Conservation (phyloP, 2,329 filamentous ascomycete species). For the Claviceps sp. region DNA sequence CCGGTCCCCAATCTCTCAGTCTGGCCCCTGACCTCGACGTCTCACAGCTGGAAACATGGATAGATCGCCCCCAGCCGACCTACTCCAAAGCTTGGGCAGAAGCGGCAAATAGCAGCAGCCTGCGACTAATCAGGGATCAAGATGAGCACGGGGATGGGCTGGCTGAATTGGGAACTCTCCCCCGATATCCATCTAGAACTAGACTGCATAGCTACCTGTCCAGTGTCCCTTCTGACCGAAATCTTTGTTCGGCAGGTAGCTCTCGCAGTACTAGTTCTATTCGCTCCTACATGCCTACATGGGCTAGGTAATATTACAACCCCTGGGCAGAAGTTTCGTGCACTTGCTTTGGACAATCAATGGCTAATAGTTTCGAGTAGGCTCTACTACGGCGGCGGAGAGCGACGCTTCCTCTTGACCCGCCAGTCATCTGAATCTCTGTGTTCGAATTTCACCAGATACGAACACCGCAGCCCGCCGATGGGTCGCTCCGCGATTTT, state of each 20-base stretch:
- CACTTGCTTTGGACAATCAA: neutral
- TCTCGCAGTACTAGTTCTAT: constrained; percentile 34
- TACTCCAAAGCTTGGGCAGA: constrained; percentile 26
- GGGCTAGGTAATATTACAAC: constrained; percentile 33
- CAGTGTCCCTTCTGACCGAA: constrained; percentile 35
- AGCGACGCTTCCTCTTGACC: constrained; percentile 36
- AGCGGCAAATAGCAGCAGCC: constrained; percentile 20
- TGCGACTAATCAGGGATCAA: constrained; percentile 38
- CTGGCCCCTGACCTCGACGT: neutral
- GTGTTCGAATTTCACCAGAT: constrained; percentile 32
- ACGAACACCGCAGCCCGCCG: constrained; percentile 32
- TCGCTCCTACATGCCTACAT: constrained; percentile 33
- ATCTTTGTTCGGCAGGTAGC: constrained; percentile 38
- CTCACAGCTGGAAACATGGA: neutral
- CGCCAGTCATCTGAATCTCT: constrained; percentile 31
- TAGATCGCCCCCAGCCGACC: constrained; percentile 35
- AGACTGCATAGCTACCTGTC: constrained; percentile 39
- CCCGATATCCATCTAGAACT: constrained; percentile 38
- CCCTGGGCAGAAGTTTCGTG: constrained; percentile 6
- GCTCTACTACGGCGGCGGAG: constrained; percentile 59
- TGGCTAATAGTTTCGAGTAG: constrained; percentile 18
- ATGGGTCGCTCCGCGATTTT: constrained; percentile 35
- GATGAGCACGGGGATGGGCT: constrained; percentile 54
- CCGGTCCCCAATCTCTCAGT: neutral
- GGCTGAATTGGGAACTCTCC: constrained; percentile 42